Percentiles rank a stretch among this genome's conserved stretches.
Evolutionary conservation across 2,329 filamentous ascomycete species (phyloP).

Genomic region (Xylariaceae sp.): DNA sequence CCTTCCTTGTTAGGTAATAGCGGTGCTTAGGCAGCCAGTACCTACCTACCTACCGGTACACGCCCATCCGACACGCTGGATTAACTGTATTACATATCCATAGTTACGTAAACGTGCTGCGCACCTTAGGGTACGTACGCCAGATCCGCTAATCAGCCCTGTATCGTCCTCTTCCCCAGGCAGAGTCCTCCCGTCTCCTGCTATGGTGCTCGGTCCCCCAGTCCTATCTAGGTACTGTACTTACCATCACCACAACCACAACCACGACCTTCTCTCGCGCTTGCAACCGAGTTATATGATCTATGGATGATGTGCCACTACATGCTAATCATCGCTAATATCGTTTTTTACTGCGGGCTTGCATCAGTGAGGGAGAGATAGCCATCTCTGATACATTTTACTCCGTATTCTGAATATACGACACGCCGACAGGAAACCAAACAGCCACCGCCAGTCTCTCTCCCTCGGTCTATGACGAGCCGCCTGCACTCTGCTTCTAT

Average conservation of each 20-base stretch:
- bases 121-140: too few relatives aligned
- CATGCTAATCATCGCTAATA: slow-evolving; percentile 3
- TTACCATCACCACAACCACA: not conserved
- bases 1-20: too few relatives aligned
- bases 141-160: not conserved
- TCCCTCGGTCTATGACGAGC: slow-evolving; percentile 9
- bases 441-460: slow-evolving; percentile 4
- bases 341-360: not conserved
- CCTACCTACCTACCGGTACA: too few relatives aligned
- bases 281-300: not conserved
- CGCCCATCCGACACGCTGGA: too few relatives aligned
- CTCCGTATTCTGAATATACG: not conserved
- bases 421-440: slow-evolving; percentile 1
- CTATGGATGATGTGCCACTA: not conserved
- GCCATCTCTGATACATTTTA: not conserved
- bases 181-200: not conserved
- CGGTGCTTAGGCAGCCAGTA: too few relatives aligned
- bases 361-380: not conserved
- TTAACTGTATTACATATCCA: too few relatives aligned
- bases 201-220: not conserved
- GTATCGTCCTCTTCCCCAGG: not conserved
- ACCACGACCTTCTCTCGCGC: slow-evolving; percentile 3
- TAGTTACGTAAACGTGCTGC: too few relatives aligned
- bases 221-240: too few relatives aligned
- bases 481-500: slow-evolving; percentile 1